These are phyloP conservation scores for Raphanus sativus DNA, from an alignment of 345 rosid genomes.

Conservation along the genomic window DNA sequence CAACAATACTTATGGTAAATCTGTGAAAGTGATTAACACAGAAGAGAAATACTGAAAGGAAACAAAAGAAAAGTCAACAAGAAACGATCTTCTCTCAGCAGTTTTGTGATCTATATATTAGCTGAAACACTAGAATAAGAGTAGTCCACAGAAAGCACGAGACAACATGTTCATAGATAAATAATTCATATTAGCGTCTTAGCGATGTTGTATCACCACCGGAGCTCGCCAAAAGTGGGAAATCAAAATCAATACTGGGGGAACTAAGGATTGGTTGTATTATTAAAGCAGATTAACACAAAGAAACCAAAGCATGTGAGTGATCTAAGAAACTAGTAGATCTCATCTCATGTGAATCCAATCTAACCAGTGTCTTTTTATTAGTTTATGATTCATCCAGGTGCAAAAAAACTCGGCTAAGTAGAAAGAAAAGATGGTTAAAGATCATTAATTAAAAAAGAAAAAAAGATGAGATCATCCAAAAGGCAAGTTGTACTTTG, in stretches of 20 bases:
- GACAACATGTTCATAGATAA: not conserved
- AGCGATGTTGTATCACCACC: too few species aligned
- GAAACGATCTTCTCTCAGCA: not conserved
- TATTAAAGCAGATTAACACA: not conserved
- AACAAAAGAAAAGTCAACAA: not conserved
- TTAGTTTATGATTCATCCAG: not conserved
- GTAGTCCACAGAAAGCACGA: not conserved
- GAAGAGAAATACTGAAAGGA: not conserved
- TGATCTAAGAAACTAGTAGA: not conserved
- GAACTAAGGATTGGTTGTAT: not conserved
- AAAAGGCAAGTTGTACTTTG: conserved; percentile 40
- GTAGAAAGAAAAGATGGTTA: conserved; percentile 20
- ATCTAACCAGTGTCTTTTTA: not conserved
- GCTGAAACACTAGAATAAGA: not conserved
- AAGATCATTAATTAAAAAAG: not conserved
- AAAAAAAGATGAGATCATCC: conserved; percentile 26
- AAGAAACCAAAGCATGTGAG: not conserved
- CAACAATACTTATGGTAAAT: not conserved
- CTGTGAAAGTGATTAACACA: not conserved
- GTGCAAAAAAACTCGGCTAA: not conserved
- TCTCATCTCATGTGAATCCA: not conserved
- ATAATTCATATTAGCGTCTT: too few species aligned
- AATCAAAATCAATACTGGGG: too few species aligned
- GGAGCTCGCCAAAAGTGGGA: too few species aligned
- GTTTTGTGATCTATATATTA: not conserved